These are phyloP conservation scores for Septoria petroselini DNA, from an alignment of 2,329 filamentous ascomycete genomes.

Conservation along the genomic window DNA sequence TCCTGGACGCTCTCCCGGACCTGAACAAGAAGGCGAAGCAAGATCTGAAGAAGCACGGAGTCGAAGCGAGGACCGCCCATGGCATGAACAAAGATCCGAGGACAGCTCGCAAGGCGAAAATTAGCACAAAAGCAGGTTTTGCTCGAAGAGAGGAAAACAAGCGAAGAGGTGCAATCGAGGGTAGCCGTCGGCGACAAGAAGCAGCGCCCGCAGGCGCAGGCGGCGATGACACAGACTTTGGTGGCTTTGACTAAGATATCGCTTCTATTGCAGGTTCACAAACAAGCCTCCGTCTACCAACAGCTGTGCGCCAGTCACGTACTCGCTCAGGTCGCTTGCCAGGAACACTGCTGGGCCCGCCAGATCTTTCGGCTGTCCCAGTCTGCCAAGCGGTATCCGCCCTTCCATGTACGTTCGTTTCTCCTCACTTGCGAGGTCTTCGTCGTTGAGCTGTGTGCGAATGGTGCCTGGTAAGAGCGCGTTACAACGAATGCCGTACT, in stretches of 20 bases:
- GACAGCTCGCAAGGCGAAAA: constrained; percentile 57
- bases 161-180: constrained; percentile 43
- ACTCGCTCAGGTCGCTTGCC: constrained; percentile 73
- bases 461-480: constrained; percentile 80
- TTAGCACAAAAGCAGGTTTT: constrained; percentile 79
- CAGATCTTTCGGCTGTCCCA: constrained; percentile 70
- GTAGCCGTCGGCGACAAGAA: constrained; percentile 35
- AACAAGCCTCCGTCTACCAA: constrained; percentile 86
- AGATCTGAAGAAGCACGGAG: constrained; percentile 74
- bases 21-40: constrained; percentile 81
- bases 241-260: constrained; percentile 40
- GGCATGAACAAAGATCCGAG: constrained; percentile 42
- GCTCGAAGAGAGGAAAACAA: constrained; percentile 68
- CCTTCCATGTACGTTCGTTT: constrained; percentile 78
- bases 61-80: constrained; percentile 62
- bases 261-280: constrained; percentile 74
- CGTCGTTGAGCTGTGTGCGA: constrained; percentile 78
- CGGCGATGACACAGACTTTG: constrained; percentile 40
- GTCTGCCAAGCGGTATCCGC: constrained; percentile 72
- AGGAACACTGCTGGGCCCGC: constrained; percentile 83
- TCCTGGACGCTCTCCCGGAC: constrained; percentile 80
- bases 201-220: constrained; percentile 21
- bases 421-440: constrained; percentile 67
- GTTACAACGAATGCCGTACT: constrained; percentile 75
- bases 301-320: constrained; percentile 79